A percentile compares a stretch with the other conserved stretches of the same genome.
Evolutionary conservation across 306 rosid genomes (phyloP).

Genomic region (Albizia julibrissin): DNA sequence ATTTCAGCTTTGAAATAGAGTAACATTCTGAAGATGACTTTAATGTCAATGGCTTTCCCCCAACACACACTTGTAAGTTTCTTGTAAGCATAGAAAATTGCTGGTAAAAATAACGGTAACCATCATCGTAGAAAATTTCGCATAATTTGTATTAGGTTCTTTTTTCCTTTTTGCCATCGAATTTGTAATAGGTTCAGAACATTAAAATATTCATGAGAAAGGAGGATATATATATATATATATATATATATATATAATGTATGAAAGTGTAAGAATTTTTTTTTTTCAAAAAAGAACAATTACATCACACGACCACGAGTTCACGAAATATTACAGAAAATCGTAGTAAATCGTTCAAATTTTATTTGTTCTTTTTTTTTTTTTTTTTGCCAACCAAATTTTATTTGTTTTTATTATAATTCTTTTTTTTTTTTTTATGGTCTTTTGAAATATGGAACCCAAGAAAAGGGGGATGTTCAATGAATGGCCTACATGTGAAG

Average conservation of each 20-base stretch:
- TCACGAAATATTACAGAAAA: neutral
- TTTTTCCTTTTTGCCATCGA: no score
- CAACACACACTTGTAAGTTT: neutral
- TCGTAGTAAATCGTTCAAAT: neutral
- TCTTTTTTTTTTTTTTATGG: neutral
- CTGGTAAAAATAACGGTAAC: no score
- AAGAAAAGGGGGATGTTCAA: slow-evolving; percentile 7
- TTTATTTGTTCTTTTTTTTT: neutral
- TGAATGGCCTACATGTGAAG: slow-evolving; percentile 39
- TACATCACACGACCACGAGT: neutral
- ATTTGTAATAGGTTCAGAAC: no score
- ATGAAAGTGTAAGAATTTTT: neutral
- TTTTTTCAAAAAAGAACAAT: neutral
- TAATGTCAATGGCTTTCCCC: neutral
- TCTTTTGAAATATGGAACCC: neutral
- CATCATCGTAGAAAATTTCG: no score
- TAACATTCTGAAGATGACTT: neutral
- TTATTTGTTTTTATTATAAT: neutral
- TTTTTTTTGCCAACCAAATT: no score
- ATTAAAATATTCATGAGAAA: no score
- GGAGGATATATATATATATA: no score
- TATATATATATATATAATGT: no score
- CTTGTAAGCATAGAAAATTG: no score
- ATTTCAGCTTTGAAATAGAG: neutral
- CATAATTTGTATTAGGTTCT: neutral